phyloP scores from a whole-genome alignment of 2,329 filamentous ascomycete species.

The Talaromyces sp. region DNA sequence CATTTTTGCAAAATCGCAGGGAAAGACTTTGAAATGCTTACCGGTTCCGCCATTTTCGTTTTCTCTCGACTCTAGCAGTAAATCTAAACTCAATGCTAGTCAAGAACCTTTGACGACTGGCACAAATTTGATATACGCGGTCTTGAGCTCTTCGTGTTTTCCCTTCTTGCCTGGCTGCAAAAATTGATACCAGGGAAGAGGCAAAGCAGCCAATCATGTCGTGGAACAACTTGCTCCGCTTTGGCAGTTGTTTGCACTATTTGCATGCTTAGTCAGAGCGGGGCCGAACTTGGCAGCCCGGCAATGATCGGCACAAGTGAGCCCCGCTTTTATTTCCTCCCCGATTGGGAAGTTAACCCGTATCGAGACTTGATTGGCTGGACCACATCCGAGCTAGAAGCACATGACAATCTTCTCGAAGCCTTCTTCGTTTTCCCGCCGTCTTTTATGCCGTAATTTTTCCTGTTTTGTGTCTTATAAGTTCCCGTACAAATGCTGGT shows the following conservation, averaged over 20 bases:
- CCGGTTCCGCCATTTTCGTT: slow-evolving; percentile 7
- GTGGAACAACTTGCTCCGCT: not conserved
- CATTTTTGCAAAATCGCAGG: not conserved
- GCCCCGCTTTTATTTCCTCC: not conserved
- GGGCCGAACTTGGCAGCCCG: not conserved
- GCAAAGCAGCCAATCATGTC: slow-evolving; percentile 6
- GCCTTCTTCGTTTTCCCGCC: not conserved
- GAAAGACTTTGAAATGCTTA: not conserved
- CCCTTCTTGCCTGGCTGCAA: not conserved
- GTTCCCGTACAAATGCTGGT: not conserved
- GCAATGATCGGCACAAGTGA: not conserved
- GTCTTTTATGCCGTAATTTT: not conserved
- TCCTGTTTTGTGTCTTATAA: not conserved
- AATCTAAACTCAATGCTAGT: not conserved
- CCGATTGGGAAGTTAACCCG: not conserved
- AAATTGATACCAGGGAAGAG: not conserved
- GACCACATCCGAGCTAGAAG: slow-evolving; percentile 13
- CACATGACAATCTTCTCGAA: slow-evolving; percentile 16
- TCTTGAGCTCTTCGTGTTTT: not conserved
- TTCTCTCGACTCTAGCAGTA: not conserved
- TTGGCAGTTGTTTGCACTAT: slow-evolving; percentile 10
- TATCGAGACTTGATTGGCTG: not conserved
- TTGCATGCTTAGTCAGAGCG: not conserved
- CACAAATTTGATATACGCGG: not conserved
- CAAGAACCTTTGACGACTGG: not conserved